phyloP scores from a whole-genome alignment of 345 rosid genomes.

The Lumnitzera littorea region DNA sequence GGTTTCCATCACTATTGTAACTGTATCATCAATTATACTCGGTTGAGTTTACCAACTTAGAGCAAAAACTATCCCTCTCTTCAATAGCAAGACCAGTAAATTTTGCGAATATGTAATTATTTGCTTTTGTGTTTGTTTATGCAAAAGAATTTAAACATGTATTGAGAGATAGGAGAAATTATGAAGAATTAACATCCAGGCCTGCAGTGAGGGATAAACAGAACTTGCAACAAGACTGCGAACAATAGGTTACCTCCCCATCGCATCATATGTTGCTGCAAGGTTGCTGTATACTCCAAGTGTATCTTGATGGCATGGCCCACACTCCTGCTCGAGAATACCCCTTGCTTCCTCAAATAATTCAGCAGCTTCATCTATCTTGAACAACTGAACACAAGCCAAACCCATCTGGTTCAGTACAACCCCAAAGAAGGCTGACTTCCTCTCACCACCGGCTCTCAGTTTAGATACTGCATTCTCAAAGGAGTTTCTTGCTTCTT shows the following conservation, averaged over 20 bases:
- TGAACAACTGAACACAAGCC: slow-evolving; percentile 95
- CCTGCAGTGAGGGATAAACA: neutral
- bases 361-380: slow-evolving; percentile 93
- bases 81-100: too few species aligned
- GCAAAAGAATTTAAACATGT: neutral
- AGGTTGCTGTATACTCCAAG: slow-evolving; percentile 95
- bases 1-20: too few species aligned
- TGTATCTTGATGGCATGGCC: slow-evolving; percentile 96
- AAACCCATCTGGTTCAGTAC: slow-evolving; percentile 98
- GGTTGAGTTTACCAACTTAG: too few species aligned
- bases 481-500: slow-evolving; percentile 81
- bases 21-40: too few species aligned
- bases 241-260: slow-evolving; percentile 74
- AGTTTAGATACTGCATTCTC: slow-evolving; percentile 83
- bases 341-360: slow-evolving; percentile 89
- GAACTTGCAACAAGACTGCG: neutral
- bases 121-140: too few species aligned
- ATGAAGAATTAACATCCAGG: neutral
- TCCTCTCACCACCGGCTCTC: slow-evolving; percentile 85
- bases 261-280: slow-evolving; percentile 98
- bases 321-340: slow-evolving; percentile 85
- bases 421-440: slow-evolving; percentile 93
- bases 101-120: too few species aligned
- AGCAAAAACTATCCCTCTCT: too few species aligned
- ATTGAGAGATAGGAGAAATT: neutral